These are phyloP conservation scores for Berkeleyomyces rouxiae DNA, from an alignment of 2,329 filamentous ascomycete genomes.

Conservation along the genomic window DNA sequence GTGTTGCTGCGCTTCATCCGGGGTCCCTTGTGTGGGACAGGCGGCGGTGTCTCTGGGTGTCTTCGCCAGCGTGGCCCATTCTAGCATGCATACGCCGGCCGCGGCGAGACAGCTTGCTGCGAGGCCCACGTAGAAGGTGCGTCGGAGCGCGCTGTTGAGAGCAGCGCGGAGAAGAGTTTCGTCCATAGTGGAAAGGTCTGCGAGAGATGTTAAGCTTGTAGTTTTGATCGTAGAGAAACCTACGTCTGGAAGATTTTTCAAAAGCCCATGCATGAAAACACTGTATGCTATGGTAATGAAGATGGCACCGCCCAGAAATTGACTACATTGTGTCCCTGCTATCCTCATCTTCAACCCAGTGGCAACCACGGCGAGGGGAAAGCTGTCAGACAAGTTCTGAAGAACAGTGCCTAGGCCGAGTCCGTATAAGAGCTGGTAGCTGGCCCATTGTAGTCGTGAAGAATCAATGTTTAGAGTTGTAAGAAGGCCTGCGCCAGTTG, in stretches of 20 bases:
- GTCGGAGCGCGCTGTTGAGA: conserved; percentile 45
- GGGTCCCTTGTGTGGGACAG: no score
- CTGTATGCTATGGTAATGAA: conserved; percentile 31
- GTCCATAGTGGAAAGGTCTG: conserved; percentile 26
- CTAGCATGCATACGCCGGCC: conserved; percentile 36
- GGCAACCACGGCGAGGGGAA: no score
- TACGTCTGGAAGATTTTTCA: conserved; percentile 21
- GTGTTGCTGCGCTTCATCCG: background rate
- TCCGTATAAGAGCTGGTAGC: conserved; percentile 29
- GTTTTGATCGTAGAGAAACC: conserved; percentile 14
- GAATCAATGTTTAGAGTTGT: conserved; percentile 21
- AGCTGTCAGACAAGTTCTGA: conserved; percentile 22
- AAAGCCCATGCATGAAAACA: conserved; percentile 26
- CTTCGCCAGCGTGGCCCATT: conserved; percentile 38
- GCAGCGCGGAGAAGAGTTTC: conserved; percentile 32
- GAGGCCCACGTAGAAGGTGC: conserved; percentile 43
- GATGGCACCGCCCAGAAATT: conserved; percentile 30
- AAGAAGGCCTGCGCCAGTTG: conserved; percentile 26
- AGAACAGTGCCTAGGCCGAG: conserved; percentile 28
- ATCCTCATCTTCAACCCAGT: conserved; percentile 19
- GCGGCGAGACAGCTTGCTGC: conserved; percentile 36
- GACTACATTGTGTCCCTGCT: conserved; percentile 29
- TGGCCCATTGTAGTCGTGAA: conserved; percentile 17
- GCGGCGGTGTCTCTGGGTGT: no score
- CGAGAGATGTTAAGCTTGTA: conserved; percentile 14